A percentile compares a stretch with the other conserved stretches of the same genome.
Evolutionary conservation across 225 moss, liverwort and hornwort species (phyloP).

Genomic region (Sphagnum tenellum): DNA sequence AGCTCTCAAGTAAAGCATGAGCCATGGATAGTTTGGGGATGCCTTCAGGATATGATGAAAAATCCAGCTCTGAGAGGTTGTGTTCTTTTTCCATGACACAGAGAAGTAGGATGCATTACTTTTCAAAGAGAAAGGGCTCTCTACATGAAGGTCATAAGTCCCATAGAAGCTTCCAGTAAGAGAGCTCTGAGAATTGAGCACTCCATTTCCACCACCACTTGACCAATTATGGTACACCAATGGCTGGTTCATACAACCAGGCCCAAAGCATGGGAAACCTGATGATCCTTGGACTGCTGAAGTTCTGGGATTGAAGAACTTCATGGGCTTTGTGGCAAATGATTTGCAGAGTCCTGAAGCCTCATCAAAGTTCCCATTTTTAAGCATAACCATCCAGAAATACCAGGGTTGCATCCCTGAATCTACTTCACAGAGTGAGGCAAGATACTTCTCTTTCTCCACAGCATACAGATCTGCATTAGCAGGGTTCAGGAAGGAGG

Average conservation of each 20-base stretch:
- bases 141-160: conserved; percentile 56
- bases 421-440: conserved; percentile 33
- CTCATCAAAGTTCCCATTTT: conserved; percentile 77
- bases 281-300: neutral
- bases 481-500: conserved; percentile 21
- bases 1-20: conserved; percentile 85
- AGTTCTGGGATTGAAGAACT: conserved; percentile 10
- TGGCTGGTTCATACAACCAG: conserved; percentile 92
- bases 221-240: conserved; percentile 52
- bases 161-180: conserved; percentile 68
- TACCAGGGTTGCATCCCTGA: conserved; percentile 34
- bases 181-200: neutral
- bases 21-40: conserved; percentile 73
- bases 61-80: conserved; percentile 60
- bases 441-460: conserved; percentile 81
- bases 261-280: conserved; percentile 78
- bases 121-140: conserved; percentile 4
- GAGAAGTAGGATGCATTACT: conserved; percentile 53
- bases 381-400: conserved; percentile 97
- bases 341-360: conserved; percentile 51
- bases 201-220: neutral
- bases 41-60: conserved; percentile 64
- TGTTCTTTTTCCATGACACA: conserved; percentile 62
- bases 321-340: conserved; percentile 15
- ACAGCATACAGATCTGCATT: conserved; percentile 63